phyloP scores from a whole-genome alignment of 2,329 filamentous ascomycete genomes.

The Rutstroemia sp. region DNA sequence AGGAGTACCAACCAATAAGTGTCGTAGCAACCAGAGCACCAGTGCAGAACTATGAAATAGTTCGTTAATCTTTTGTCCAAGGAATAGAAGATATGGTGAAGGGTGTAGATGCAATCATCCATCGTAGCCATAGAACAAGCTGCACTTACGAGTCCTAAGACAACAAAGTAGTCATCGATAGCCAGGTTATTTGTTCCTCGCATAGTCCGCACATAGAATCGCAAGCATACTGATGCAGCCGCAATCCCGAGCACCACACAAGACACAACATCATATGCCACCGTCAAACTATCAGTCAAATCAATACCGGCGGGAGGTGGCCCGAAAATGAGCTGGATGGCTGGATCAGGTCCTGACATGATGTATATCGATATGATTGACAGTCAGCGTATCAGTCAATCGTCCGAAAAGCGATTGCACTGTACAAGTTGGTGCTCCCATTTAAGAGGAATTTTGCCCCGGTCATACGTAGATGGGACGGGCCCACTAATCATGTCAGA shows the following conservation, averaged over 20 bases:
- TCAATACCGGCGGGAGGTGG: background rate
- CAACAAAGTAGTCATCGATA: constrained; percentile 1
- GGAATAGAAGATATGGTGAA: background rate
- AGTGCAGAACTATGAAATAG: background rate
- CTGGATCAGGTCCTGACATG: background rate
- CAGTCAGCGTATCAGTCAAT: background rate
- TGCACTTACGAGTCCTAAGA: constrained; percentile 1
- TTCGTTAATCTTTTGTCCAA: background rate
- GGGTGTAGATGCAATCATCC: background rate
- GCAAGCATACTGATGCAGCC: background rate
- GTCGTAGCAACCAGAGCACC: background rate
- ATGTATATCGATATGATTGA: background rate
- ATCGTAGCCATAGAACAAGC: background rate
- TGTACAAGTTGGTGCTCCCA: background rate
- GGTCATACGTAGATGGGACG: background rate
- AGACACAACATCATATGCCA: constrained; percentile 1
- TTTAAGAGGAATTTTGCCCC: background rate
- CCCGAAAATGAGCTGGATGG: background rate
- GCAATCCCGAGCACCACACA: constrained; percentile 2
- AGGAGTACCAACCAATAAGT: constrained; percentile 1
- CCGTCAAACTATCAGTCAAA: background rate
- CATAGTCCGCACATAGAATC: constrained; percentile 1
- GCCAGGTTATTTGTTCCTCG: background rate
- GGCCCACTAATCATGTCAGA: background rate
- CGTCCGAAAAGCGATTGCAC: background rate